Evolutionary conservation across 1,284 basidiomycete species (phyloP).

Genomic region (Melampsora occidentalis): DNA sequence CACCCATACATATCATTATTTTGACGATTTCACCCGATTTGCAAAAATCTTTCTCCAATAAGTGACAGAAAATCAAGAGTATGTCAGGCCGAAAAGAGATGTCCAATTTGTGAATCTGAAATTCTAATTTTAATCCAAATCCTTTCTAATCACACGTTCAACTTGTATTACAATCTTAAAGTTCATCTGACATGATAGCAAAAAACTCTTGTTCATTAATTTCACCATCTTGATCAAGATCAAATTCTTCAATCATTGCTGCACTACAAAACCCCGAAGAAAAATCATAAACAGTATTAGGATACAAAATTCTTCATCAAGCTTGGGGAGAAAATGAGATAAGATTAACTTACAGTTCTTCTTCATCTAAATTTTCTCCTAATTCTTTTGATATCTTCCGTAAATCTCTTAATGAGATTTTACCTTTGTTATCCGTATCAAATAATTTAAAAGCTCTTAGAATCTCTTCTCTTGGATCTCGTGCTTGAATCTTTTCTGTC

Average conservation of each 20-base stretch:
- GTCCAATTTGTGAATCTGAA: too few relatives aligned
- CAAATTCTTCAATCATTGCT: constrained; percentile 99
- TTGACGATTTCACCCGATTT: too few relatives aligned
- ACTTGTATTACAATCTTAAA: constrained; percentile 44
- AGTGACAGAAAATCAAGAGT: too few relatives aligned
- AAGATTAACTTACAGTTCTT: constrained; percentile 76
- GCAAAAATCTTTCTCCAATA: too few relatives aligned
- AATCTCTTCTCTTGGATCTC: constrained; percentile 96
- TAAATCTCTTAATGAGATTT: constrained; percentile 86
- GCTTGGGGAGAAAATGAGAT: neutral
- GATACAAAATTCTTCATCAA: constrained; percentile 3
- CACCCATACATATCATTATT: too few relatives aligned
- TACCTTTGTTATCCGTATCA: constrained; percentile 92
- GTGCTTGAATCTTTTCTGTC: constrained; percentile 85
- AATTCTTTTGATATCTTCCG: constrained; percentile 94
- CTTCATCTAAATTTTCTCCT: constrained; percentile 90
- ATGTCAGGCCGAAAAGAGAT: too few relatives aligned
- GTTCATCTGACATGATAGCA: constrained; percentile 92
- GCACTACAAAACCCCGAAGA: constrained; percentile 62
- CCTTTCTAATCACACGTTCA: too few relatives aligned
- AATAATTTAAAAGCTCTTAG: constrained; percentile 92
- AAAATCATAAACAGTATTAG: neutral
- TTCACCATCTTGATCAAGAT: constrained; percentile 96
- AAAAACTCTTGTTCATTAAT: constrained; percentile 93
- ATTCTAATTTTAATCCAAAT: too few relatives aligned